Evolutionary conservation across 805 yeast species (phyloP).

Genomic region (Candida boidinii): DNA sequence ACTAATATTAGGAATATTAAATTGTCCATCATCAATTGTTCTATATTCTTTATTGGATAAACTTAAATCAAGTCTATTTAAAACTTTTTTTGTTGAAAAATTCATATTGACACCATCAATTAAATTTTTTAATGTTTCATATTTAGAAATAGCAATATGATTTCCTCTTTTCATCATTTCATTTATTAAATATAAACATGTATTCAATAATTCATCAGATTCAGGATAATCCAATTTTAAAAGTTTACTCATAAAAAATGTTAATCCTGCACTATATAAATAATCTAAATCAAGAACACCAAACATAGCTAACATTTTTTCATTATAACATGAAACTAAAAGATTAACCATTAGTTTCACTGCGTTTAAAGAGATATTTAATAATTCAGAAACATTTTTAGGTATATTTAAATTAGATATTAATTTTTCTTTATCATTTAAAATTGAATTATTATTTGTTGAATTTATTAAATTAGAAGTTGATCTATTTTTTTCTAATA

Average conservation of each 20-base stretch:
- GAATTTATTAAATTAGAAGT: too few species aligned
- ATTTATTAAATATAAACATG: slow-evolving; percentile 11
- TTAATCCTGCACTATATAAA: slow-evolving; percentile 16
- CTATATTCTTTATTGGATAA: too few species aligned
- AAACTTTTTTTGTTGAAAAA: too few species aligned
- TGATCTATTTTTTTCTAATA: slow-evolving; percentile 16
- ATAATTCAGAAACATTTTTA: slow-evolving; percentile 11
- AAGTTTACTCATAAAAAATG: slow-evolving; percentile 19
- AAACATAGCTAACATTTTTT: slow-evolving; percentile 15
- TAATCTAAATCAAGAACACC: slow-evolving; percentile 23
- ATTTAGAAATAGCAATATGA: slow-evolving; percentile 11
- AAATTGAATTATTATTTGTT: too few species aligned
- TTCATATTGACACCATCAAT: too few species aligned
- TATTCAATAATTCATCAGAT: slow-evolving; percentile 9
- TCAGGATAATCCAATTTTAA: slow-evolving; percentile 9
- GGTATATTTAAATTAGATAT: slow-evolving; percentile 7
- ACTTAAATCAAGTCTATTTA: too few species aligned
- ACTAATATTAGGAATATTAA: too few species aligned
- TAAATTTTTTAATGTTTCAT: slow-evolving; percentile 9
- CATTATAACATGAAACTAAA: slow-evolving; percentile 10
- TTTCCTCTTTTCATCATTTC: slow-evolving; percentile 15
- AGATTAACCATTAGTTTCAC: slow-evolving; percentile 16
- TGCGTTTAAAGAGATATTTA: slow-evolving; percentile 18
- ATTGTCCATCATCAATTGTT: too few species aligned
- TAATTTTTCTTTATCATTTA: slow-evolving; percentile 5